Percentiles rank a stretch among this genome's conserved stretches.
Evolutionary conservation across 768 basidiomycete genomes (phyloP).

Genomic region (Paxillus rubicundulus): DNA sequence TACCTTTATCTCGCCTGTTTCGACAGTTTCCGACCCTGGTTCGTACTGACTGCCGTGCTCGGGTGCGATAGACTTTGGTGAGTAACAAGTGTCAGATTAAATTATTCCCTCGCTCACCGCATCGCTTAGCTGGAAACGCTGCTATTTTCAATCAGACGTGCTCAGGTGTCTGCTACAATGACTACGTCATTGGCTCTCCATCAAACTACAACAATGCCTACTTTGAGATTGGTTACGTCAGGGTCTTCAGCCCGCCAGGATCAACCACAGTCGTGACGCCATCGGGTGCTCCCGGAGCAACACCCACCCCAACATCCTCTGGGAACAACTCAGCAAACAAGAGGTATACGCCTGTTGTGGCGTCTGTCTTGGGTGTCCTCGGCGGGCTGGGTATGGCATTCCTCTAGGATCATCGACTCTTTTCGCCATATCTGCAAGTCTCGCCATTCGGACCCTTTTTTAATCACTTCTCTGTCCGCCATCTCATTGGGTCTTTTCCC

Average conservation of each 20-base stretch:
- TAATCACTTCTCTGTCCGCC: too few relatives aligned
- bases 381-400: conserved; percentile 17
- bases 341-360: conserved; percentile 4
- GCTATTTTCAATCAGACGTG: conserved; percentile 60
- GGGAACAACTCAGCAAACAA: conserved; percentile 6
- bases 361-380: conserved; percentile 8
- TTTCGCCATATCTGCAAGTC: not conserved
- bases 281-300: conserved; percentile 13
- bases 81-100: conserved; percentile 1
- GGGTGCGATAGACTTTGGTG: conserved; percentile 31
- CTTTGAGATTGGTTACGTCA: conserved; percentile 68
- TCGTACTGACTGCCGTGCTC: conserved; percentile 10
- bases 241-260: conserved; percentile 42
- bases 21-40: conserved; percentile 14
- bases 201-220: conserved; percentile 63
- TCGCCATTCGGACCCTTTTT: too few relatives aligned
- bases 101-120: conserved; percentile 13
- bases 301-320: conserved; percentile 3
- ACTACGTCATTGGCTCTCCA: conserved; percentile 64
- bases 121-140: conserved; percentile 47
- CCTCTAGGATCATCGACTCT: conserved; percentile 3
- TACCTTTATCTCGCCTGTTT: conserved; percentile 19
- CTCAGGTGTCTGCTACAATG: conserved; percentile 62
- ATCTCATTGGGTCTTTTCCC: too few relatives aligned
- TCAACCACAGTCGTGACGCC: conserved; percentile 26